Conservation (phyloP, 805 yeast genomes). For the Pichia occidentalis region DNA sequence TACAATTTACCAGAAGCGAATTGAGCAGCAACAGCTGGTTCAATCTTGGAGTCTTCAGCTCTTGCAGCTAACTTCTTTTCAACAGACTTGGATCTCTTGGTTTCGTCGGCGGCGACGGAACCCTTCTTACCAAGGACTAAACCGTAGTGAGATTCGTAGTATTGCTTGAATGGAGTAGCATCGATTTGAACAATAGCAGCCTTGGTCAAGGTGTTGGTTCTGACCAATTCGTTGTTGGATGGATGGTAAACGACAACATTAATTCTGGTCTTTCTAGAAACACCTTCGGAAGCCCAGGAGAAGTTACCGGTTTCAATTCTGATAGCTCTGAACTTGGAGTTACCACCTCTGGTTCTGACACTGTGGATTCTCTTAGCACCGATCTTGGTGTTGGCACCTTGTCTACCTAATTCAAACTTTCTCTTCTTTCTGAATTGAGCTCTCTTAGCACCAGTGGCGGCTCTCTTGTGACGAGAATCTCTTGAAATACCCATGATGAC, state of each 20-base stretch:
- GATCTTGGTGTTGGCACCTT: conserved; percentile 98
- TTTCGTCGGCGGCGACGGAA: conserved; percentile 43
- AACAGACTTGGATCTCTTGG: conserved; percentile 66
- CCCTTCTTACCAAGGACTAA: conserved; percentile 82
- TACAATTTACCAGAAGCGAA: conserved; percentile 98
- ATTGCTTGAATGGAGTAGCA: conserved; percentile 99
- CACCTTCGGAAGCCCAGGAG: conserved; percentile 99
- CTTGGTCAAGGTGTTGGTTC: conserved; percentile 99
- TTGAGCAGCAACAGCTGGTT: conserved; percentile 88
- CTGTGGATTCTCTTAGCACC: conserved; percentile 98
- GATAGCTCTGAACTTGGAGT: conserved; percentile 99
- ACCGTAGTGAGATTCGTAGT: conserved; percentile 99
- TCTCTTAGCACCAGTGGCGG: conserved; percentile 99
- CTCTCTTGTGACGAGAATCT: conserved; percentile 99
- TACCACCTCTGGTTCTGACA: conserved; percentile 99
- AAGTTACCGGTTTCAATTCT: conserved; percentile 99
- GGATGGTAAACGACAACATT: conserved; percentile 98
- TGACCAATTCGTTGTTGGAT: conserved; percentile 98
- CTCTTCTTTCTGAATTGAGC: conserved; percentile 99
- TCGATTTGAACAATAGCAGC: conserved; percentile 98
- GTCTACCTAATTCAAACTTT: conserved; percentile 99
- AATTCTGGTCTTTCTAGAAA: conserved; percentile 98
- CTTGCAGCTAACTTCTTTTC: conserved; percentile 93
- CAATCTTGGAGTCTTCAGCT: conserved; percentile 77
- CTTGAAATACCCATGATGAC: conserved; percentile 98